Base-by-base conservation (phyloP, 768 basidiomycete species). In the Lactarius sp. region DNA sequence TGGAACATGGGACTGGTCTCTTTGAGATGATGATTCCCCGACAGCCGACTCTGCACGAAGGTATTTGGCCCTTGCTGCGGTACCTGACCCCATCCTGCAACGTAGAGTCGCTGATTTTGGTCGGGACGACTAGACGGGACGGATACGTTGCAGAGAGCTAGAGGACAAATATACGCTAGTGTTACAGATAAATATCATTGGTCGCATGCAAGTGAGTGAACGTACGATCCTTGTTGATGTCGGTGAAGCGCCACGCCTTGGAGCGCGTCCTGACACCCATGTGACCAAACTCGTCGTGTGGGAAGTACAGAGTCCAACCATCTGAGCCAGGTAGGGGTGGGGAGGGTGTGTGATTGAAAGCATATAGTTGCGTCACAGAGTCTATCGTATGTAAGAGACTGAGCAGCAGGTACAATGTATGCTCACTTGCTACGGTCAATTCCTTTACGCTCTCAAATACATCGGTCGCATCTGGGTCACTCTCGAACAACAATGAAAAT, bases 1-100 rank as follows among this genome's bases (percentile, higher is more conserved):
- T 98, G 96, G 73, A 99, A 98, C 37, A 95, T 85, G 1, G 97
- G 97, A 70, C 94, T 95, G 9, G 92, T 95, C 77, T 99, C 97
- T 75, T 92, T 98, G 72, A 97, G 77, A 71, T 97, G 92, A 56
- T 85, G 80, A 65, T 89, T 87, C 3, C 86, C 86, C 0, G 81
- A 80, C 71, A 99, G 96, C 52, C 93, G 86, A 73, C 92, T 94
- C 74, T 96, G 94, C 54, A 98, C 86, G 87, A 86, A 1, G 97
- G 97, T 74, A 99, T 88, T 59, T 97, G 83, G 53, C 85, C 87
- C 77, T 98, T 98, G 77, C 96, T 98, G 67, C 97, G 83, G 73
- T 98, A 95, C 74, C 90, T 97, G 34, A 87, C 85, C 33, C 96
- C 97, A 73, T 98, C 97, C 67, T 88, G 88, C 64, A 99, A 77